Evolutionary conservation across 352 stramenopile species (phyloP), one percentile per base, ranked within the genome.

Genomic region (Pythium angustatum): DNA sequence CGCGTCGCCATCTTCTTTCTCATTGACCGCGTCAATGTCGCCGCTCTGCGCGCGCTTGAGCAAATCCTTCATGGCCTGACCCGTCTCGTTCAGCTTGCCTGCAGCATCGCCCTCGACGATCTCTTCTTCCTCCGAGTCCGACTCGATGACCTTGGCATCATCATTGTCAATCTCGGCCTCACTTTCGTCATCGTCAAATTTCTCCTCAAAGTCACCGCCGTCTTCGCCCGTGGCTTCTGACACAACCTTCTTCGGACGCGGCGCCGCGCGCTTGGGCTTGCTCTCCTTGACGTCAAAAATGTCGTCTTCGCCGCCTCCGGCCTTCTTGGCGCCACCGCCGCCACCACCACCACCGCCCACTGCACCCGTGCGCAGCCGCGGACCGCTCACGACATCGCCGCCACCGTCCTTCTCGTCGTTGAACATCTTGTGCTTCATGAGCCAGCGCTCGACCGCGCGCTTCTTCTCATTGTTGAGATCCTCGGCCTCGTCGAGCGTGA

Each of bases 391-490:
- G 2, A 85, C 78, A 40, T 89, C 80, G 21, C 65, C 68, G 27
- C 24, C 55, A 27, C 90, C 85, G 24, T 58, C 56, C 67, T 87
- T 90, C 47, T 93, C 84, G 27, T 93, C 85, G 22, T 79, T 77
- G 24, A 86, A 84, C 51, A 94, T 80, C 71, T 90, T 91, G 75
- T 94, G 85, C 71, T 91, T 91, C 85, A 93, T 95, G 53, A 95
- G 79, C 84, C 86, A 93, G 61, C 85, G 84, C 68, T 95, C 86
- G 21, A 93, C 86, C 0, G 86, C 86, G 53, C 85, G 86, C 65
- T 95, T 93, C 78, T 95, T 95, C 73, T 95, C 84, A 44, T 93
- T 93, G 73, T 93, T 93, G 58, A 95, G 77, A 34, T 93, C 83
- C 60, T 93, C 84, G 19, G 86, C 86, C 72, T 95, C 86, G 36